Evolutionary conservation across 208 protist genomes (phyloP), one percentile per base, ranked within the genome.

Genomic region (Borovskyia barvae): DNA sequence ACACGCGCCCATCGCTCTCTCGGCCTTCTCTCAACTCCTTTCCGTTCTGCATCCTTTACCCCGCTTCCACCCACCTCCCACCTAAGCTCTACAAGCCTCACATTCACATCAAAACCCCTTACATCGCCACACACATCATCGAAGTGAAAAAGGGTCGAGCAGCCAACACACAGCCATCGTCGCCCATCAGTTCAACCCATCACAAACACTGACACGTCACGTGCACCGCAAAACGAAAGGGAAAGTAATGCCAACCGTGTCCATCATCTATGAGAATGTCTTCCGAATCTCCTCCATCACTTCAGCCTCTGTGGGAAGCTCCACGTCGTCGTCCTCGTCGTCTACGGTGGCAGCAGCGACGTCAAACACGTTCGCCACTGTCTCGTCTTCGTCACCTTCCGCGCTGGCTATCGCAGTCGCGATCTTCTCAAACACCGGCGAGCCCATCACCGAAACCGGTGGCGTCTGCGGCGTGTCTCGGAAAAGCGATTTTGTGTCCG

Each of bases 401-500:
- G 20, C 33, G 26, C 3, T 59, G n/a, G 58, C 24, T 2, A 39
- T 32, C 12, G 29, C 39, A 35, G 45, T 54, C 6, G 42, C 49
- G 30, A 55, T 42, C 36, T 54, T 61, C 37, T 77, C 66, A 17
- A 85, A 80, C 15, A 88, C 63, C 3, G 81, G 82, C 20, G 83
- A 84, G 1, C 73, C 77, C 54, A 81, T 77, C 49, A 78, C 61
- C 5, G 67, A 77, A 22, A 61, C 62, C 3, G 66, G 66, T 17
- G 72, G 67, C 14, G 75, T 78, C 26, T 73, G 59, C 30, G 76
- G 72, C 1, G 66, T 71, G n/a, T 79, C 75, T 56, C 53, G 58
- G 63, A 83, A 86, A 36, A 76, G 46, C 47, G 66, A 53, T 32
- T 75, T 77, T 5, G 75, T 73, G 40, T 89, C 81, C 29, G 89